phyloP scores from a whole-genome alignment of 176 grass and related monocot genomes.

The Aegilops speltoides region DNA sequence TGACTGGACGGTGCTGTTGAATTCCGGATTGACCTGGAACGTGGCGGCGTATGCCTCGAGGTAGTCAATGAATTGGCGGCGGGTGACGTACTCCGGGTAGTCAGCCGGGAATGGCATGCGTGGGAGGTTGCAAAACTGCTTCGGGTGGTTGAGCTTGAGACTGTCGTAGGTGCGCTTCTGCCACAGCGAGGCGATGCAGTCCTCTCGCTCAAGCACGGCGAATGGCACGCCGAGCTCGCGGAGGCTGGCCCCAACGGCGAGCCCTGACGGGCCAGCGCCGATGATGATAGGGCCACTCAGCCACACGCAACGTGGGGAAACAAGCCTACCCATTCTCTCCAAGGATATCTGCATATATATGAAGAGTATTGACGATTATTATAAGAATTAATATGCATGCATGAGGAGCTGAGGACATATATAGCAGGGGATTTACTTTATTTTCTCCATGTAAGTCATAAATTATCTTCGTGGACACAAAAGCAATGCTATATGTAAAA shows the following conservation, averaged over 20 bases:
- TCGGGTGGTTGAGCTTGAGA: neutral
- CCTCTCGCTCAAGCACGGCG: slow-evolving; percentile 25
- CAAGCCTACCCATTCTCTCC: no score
- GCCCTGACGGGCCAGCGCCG: neutral
- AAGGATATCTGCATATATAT: no score
- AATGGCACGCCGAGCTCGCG: slow-evolving; percentile 23
- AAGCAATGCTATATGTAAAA: no score
- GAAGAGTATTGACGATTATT: neutral
- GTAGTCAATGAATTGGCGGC: slow-evolving; percentile 60
- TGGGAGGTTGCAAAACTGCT: neutral
- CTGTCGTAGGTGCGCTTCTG: neutral
- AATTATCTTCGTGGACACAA: no score
- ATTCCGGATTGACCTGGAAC: slow-evolving; percentile 56
- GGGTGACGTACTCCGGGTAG: slow-evolving; percentile 71
- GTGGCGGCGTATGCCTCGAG: slow-evolving; percentile 45
- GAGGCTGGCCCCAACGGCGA: neutral
- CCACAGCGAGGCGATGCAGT: neutral
- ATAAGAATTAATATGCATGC: no score
- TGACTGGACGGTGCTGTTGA: slow-evolving; percentile 39
- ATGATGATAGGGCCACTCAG: neutral
- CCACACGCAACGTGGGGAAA: neutral
- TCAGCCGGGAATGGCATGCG: slow-evolving; percentile 51
- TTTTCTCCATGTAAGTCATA: no score
- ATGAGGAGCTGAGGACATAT: no score
- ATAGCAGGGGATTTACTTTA: no score